Conservation (phyloP, 345 rosid genomes). For the Combretum micranthum region DNA sequence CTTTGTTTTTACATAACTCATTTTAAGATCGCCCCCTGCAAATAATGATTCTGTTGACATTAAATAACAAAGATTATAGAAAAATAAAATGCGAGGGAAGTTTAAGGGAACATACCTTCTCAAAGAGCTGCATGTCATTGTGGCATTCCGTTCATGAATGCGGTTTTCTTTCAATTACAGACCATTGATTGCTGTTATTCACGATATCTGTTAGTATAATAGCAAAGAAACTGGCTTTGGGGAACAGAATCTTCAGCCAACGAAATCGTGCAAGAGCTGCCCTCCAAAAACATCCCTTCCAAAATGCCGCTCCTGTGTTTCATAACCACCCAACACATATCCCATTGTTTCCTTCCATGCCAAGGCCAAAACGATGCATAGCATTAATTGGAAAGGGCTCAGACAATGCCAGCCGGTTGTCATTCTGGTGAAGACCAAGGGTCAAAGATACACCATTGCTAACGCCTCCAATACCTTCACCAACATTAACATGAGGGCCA, state of each 20-base stretch:
- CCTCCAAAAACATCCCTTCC: constrained; percentile 70
- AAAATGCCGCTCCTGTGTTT: constrained; percentile 53
- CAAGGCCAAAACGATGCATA: constrained; percentile 65
- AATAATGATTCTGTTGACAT: too few species aligned
- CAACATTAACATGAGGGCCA: constrained; percentile 31
- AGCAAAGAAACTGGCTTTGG: not conserved
- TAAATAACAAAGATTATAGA: too few species aligned
- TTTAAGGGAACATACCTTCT: too few species aligned
- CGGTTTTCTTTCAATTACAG: too few species aligned
- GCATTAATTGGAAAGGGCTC: constrained; percentile 63
- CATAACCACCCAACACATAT: constrained; percentile 47
- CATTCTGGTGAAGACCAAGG: constrained; percentile 76
- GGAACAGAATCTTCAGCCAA: constrained; percentile 41
- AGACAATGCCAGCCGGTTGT: constrained; percentile 38
- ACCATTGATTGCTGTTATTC: too few species aligned
- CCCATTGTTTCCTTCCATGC: constrained; percentile 43
- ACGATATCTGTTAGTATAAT: too few species aligned
- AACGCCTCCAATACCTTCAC: constrained; percentile 33
- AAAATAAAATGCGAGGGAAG: too few species aligned
- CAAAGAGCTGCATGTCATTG: too few species aligned
- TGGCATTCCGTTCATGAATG: too few species aligned
- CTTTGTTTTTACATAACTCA: too few species aligned
- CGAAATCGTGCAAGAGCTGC: constrained; percentile 87
- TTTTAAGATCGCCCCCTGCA: too few species aligned
- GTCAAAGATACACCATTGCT: constrained; percentile 65